Conservation (phyloP, 768 basidiomycete genomes). For the Tricholoma sp. region DNA sequence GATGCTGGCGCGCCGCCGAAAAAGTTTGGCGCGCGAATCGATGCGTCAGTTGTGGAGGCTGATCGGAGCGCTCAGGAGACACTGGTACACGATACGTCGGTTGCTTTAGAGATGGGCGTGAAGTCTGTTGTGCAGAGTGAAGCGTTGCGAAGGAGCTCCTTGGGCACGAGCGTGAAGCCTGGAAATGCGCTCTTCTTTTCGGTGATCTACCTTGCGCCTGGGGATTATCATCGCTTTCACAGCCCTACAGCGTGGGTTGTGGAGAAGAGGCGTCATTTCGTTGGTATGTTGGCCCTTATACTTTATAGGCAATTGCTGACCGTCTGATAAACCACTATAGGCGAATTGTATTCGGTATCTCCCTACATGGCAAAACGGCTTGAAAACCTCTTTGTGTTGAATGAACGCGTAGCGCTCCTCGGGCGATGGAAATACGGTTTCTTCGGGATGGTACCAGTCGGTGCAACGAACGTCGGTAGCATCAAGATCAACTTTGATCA, state of each 20-base stretch:
- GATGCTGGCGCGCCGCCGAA: slow-evolving; percentile 24
- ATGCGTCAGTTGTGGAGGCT: slow-evolving; percentile 70
- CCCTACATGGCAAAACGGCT: slow-evolving; percentile 93
- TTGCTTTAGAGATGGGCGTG: slow-evolving; percentile 70
- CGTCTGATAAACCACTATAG: slow-evolving; percentile 27
- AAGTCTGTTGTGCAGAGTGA: slow-evolving; percentile 26
- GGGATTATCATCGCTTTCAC: slow-evolving; percentile 98
- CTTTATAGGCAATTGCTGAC: background rate
- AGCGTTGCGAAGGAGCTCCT: slow-evolving; percentile 25
- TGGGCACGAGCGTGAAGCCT: slow-evolving; percentile 50
- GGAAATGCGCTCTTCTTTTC: slow-evolving; percentile 88
- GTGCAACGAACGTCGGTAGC: slow-evolving; percentile 96
- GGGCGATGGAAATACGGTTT: slow-evolving; percentile 95
- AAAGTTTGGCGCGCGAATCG: slow-evolving; percentile 65
- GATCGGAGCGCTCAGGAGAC: slow-evolving; percentile 48
- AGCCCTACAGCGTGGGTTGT: slow-evolving; percentile 96
- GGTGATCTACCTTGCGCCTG: slow-evolving; percentile 97
- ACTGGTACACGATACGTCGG: slow-evolving; percentile 61
- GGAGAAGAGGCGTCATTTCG: slow-evolving; percentile 91
- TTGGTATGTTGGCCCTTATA: slow-evolving; percentile 48
- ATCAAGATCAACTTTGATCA: slow-evolving; percentile 96
- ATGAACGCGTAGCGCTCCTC: slow-evolving; percentile 93
- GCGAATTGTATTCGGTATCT: slow-evolving; percentile 93
- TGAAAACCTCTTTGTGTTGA: slow-evolving; percentile 93
- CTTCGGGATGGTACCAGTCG: slow-evolving; percentile 96